These are phyloP conservation scores for Sporisorium scitamineum DNA, from an alignment of 1,284 basidiomycete genomes.

Conservation along the genomic window DNA sequence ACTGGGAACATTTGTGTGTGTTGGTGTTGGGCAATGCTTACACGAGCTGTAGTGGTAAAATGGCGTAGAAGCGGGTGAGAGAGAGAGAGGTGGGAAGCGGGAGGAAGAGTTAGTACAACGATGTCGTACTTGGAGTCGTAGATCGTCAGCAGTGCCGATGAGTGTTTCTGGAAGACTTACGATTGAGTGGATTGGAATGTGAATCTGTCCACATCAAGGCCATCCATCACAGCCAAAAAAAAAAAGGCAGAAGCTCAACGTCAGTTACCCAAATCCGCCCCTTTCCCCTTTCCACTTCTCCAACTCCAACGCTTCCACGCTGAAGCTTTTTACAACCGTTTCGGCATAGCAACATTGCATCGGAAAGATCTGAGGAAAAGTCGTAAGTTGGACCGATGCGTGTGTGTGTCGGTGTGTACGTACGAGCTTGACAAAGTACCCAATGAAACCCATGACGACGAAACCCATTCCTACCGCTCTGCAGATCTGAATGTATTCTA, in stretches of 20 bases:
- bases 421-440: slow-evolving; percentile 69
- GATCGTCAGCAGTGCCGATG: too few relatives aligned
- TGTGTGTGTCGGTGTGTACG: slow-evolving; percentile 3
- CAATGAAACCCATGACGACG: slow-evolving; percentile 69
- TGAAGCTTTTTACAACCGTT: background rate
- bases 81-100: too few relatives aligned
- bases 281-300: background rate
- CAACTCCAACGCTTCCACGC: background rate
- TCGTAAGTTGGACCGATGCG: too few relatives aligned
- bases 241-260: background rate
- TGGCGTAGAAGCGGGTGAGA: background rate
- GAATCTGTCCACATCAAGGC: slow-evolving; percentile 39
- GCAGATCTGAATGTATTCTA: slow-evolving; percentile 69
- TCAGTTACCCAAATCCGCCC: background rate
- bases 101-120: background rate
- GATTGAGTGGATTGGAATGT: slow-evolving; percentile 69
- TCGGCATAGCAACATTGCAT: too few relatives aligned
- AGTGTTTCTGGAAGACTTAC: too few relatives aligned
- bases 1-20: too few relatives aligned
- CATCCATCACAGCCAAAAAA: too few relatives aligned
- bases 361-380: too few relatives aligned
- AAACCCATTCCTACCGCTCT: slow-evolving; percentile 67
- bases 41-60: slow-evolving; percentile 1
- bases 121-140: background rate
- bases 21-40: too few relatives aligned